Conservation (phyloP, 2,329 filamentous ascomycete species). For the Chaetomium strumarium region DNA sequence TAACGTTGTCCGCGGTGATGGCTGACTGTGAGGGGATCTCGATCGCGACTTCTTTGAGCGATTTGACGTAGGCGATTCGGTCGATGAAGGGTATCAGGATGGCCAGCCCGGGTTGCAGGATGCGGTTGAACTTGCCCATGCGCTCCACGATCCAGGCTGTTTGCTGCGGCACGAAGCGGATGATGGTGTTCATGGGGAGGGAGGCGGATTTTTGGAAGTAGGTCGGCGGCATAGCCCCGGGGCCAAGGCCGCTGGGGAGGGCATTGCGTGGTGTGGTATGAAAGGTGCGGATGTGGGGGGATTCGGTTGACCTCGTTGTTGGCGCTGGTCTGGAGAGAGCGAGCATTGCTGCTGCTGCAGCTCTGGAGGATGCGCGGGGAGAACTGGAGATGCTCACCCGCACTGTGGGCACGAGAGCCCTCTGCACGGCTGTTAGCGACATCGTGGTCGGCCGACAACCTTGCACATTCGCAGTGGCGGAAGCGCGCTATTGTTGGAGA, state of each 20-base stretch:
- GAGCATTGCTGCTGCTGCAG: neutral
- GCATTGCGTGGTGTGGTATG: slow-evolving; percentile 23
- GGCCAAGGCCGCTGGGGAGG: slow-evolving; percentile 23
- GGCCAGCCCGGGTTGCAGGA: slow-evolving; percentile 85
- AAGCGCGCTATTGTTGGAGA: too few relatives aligned
- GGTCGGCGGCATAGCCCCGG: slow-evolving; percentile 49
- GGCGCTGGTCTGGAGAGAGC: slow-evolving; percentile 1
- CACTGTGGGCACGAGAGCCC: slow-evolving; percentile 22
- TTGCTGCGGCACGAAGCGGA: slow-evolving; percentile 98
- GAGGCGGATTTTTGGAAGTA: slow-evolving; percentile 67
- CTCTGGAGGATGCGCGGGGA: neutral
- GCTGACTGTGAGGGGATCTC: slow-evolving; percentile 97
- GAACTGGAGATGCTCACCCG: slow-evolving; percentile 16
- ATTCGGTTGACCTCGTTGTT: neutral
- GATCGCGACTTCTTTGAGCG: slow-evolving; percentile 89
- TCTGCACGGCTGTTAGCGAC: slow-evolving; percentile 25
- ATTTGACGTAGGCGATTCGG: slow-evolving; percentile 96
- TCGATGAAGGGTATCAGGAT: slow-evolving; percentile 87
- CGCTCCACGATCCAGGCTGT: slow-evolving; percentile 99
- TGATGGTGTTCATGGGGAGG: slow-evolving; percentile 85
- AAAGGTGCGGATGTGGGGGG: slow-evolving; percentile 16
- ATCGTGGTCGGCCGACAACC: slow-evolving; percentile 14
- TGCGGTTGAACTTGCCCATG: slow-evolving; percentile 96
- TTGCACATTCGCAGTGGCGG: slow-evolving; percentile 2
- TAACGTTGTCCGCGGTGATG: slow-evolving; percentile 98